Base-by-base conservation (phyloP, 805 yeast genomes). In the Scheffersomyces ergatensis region DNA sequence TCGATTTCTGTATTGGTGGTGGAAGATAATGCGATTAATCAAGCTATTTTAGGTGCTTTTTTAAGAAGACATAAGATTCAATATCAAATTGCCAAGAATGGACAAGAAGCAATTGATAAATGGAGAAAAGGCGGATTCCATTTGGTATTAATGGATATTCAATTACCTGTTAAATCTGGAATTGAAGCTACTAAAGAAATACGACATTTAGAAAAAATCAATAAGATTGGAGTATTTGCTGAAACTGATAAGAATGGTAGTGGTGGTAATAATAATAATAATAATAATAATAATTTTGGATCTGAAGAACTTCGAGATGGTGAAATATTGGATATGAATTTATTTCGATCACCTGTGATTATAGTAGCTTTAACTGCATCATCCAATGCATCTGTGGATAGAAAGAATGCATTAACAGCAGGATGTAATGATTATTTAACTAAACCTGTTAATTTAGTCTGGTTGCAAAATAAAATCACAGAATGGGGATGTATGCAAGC, bases 401-500 rank as follows among this genome's bases (percentile, higher is more conserved):
- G 86, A 58, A 83, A 88, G 46, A 87, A 88, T 54, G 99, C 99
- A 0, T 70, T 93, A 40, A 85, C 95, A 21, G 97, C 98, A 2
- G 99, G 99, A 35, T 93, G 99, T 65, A 93, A 93, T 56, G 99
- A 93, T 62, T 93, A 85, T 65, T 66, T 93, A 50, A 93, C 97
- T 8, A 93, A 93, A 51, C 99, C 99, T 0, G 98, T 93, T 7
- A 92, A 89, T 52, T 70, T 92, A 50, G 87, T 81, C 36, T 93
- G 99, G 99, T 70, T 93, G 35, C 87, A 89, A 54, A 88, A 87
- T 56, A 93, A 93, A 63, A 86, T 93, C 38, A 85, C 89, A 0
- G 97, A 92, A 62, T 93, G 98, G 98, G 98, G 99, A 0, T 92
- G 98, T 62, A 92, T 92, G 98, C 99, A 92, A 65, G 97, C 97